Evolutionary conservation across 2,329 filamentous ascomycete genomes (phyloP).

Genomic region (Aspergillus pseudonomiae): DNA sequence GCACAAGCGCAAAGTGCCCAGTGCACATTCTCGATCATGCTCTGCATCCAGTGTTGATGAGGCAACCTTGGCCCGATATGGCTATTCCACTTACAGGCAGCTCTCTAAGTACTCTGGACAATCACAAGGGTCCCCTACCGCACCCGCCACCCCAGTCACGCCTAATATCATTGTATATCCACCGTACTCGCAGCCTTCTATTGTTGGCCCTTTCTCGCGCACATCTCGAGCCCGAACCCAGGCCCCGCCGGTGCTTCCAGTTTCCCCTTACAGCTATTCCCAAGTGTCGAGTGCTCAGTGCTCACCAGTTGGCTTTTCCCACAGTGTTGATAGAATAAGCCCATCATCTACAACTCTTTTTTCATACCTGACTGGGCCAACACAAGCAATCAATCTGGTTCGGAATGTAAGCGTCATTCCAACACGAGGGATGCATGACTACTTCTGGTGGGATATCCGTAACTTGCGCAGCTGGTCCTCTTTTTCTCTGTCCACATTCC

Average conservation of each 20-base stretch:
- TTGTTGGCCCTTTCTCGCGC: slow-evolving; percentile 44
- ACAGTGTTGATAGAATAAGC: slow-evolving; percentile 31
- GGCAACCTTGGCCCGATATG: slow-evolving; percentile 67
- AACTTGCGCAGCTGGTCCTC: slow-evolving; percentile 81
- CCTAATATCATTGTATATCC: slow-evolving; percentile 42
- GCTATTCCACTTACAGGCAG: slow-evolving; percentile 82
- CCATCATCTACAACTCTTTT: slow-evolving; percentile 67
- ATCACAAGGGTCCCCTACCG: slow-evolving; percentile 44
- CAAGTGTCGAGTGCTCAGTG: slow-evolving; percentile 28
- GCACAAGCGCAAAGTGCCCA: slow-evolving; percentile 43
- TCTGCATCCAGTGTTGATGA: slow-evolving; percentile 72
- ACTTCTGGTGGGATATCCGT: slow-evolving; percentile 96
- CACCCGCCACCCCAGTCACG: slow-evolving; percentile 43
- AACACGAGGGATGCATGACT: slow-evolving; percentile 69
- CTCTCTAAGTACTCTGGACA: slow-evolving; percentile 62
- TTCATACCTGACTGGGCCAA: slow-evolving; percentile 75
- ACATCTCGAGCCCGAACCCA: slow-evolving; percentile 43
- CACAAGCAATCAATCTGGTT: slow-evolving; percentile 80
- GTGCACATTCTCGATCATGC: slow-evolving; percentile 58
- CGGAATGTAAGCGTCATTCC: slow-evolving; percentile 72
- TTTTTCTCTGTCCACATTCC: slow-evolving; percentile 74
- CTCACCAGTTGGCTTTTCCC: slow-evolving; percentile 28
- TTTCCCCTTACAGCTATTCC: slow-evolving; percentile 32
- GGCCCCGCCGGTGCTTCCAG: slow-evolving; percentile 33
- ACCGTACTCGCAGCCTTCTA: slow-evolving; percentile 33